phyloP scores from a whole-genome alignment of 2,329 filamentous ascomycete species.

The Clarireedia monteithiana region DNA sequence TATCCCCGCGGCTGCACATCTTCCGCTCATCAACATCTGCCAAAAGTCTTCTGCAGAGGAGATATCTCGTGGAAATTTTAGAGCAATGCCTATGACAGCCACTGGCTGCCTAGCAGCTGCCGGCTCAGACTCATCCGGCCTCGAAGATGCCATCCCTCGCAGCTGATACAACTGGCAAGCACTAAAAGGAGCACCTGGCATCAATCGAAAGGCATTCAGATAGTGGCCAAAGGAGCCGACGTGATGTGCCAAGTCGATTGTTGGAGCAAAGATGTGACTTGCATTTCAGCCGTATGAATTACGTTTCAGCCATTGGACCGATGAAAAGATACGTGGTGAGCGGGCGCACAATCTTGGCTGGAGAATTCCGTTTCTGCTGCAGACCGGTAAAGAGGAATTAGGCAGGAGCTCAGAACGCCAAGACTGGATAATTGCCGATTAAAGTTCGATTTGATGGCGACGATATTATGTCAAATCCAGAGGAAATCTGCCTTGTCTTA shows the following conservation, averaged over 20 bases:
- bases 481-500: background rate
- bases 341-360: background rate
- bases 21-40: slow-evolving; percentile 37
- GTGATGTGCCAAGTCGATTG: background rate
- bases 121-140: background rate
- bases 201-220: too few relatives aligned
- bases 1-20: slow-evolving; percentile 40
- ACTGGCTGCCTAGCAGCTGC: slow-evolving; percentile 30
- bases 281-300: background rate
- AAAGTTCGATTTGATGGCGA: background rate
- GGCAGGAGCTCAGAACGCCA: background rate
- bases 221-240: background rate
- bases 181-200: background rate
- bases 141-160: background rate
- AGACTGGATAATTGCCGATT: background rate
- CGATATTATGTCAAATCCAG: background rate
- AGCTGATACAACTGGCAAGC: background rate
- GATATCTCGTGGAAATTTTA: slow-evolving; percentile 44
- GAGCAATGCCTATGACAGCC: slow-evolving; percentile 44
- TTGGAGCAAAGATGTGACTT: background rate
- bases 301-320: background rate
- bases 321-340: background rate
- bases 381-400: background rate
- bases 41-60: slow-evolving; percentile 38
- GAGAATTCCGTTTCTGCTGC: background rate